Base-by-base conservation (phyloP, 1,139 yeast genomes). In the Lodderomyces metapsilosis region DNA sequence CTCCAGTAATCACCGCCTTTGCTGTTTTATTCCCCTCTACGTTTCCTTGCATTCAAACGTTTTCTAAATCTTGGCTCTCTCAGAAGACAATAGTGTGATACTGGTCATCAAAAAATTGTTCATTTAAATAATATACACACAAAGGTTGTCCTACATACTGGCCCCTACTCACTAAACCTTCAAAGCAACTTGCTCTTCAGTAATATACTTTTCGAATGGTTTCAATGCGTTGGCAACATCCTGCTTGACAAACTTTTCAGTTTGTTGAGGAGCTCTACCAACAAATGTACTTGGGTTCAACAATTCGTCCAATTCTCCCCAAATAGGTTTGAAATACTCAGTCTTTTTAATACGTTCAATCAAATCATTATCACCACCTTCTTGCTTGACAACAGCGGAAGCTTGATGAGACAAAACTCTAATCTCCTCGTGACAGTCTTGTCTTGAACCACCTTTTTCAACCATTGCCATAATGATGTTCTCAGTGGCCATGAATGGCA, bases 401-500 rank as follows among this genome's bases (percentile, higher is more conserved):
- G 98, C 98, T 71, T 92, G 94, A 66, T 92, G 98, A 30, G 97
- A 88, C 49, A 92, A 77, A 33, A 92, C 98, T 69, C 99, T 84
- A 66, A 92, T 91, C 69, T 88, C 87, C 74, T 92, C 99, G 68
- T 92, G 99, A 61, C 96, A 92, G 44, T 89, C 96, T 75, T 92
- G 99, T 78, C 99, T 86, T 21, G 95, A 89, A 36, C 88, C 98
- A 56, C 98, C 98, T 66, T 85, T 84, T 69, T 89, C 95, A 46
- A 92, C 98, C 97, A 92, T 92, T 43, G 98, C 98, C 99, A 92
- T 92, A 65, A 92, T 92, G 63, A 92, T 82, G 70, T 92, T 92
- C 71, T 92, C 99, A 42, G 99, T 92, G 52, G 99, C 99, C 99
- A 92, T 92, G 76, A 94, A 92, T 54, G 99, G 99, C 59, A 92